A percentile compares a stretch with the other conserved stretches of the same genome.
These are phyloP conservation scores for Colletotrichum theobromicola DNA, from an alignment of 2,329 filamentous ascomycete genomes.

Conservation along the genomic window DNA sequence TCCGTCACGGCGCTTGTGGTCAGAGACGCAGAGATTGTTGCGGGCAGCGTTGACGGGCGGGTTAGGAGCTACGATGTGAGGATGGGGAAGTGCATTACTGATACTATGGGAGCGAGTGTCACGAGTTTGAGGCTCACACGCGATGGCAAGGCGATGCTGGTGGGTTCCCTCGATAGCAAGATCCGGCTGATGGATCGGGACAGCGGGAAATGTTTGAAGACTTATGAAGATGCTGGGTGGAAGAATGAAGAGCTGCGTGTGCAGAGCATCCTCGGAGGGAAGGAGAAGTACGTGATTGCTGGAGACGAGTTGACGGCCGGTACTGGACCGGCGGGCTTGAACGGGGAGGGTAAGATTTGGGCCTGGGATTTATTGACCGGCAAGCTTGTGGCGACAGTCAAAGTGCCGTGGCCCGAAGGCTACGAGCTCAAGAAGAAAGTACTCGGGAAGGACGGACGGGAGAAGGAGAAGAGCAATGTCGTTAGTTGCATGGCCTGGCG, in stretches of 20 bases:
- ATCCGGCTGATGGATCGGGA: constrained; percentile 82
- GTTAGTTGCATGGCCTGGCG: constrained; percentile 69
- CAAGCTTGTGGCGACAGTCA: constrained; percentile 66
- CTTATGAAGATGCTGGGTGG: constrained; percentile 65
- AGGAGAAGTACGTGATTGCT: constrained; percentile 78
- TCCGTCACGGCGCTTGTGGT: constrained; percentile 60
- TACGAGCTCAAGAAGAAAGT: constrained; percentile 54
- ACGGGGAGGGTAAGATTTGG: constrained; percentile 65
- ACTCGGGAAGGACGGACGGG: constrained; percentile 64
- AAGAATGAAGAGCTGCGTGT: constrained; percentile 76
- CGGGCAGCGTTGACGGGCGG: constrained; percentile 84
- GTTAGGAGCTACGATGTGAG: constrained; percentile 84
- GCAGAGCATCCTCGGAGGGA: constrained; percentile 75
- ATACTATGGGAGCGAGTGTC: constrained; percentile 74
- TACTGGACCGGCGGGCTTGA: constrained; percentile 26
- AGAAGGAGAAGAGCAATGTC: constrained; percentile 64
- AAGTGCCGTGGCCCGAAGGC: constrained; percentile 59
- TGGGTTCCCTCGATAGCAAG: constrained; percentile 76
- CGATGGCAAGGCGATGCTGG: constrained; percentile 77
- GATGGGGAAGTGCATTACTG: constrained; percentile 72
- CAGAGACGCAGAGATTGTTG: constrained; percentile 64
- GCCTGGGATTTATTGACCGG: constrained; percentile 88
- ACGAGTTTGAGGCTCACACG: constrained; percentile 75
- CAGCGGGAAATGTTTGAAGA: constrained; percentile 74
- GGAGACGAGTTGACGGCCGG: constrained; percentile 72